A percentile compares a stretch with the other conserved stretches of the same genome.
Conservation (phyloP, 495 filamentous ascomycete genomes). For the Cenococcum geophilum region DNA sequence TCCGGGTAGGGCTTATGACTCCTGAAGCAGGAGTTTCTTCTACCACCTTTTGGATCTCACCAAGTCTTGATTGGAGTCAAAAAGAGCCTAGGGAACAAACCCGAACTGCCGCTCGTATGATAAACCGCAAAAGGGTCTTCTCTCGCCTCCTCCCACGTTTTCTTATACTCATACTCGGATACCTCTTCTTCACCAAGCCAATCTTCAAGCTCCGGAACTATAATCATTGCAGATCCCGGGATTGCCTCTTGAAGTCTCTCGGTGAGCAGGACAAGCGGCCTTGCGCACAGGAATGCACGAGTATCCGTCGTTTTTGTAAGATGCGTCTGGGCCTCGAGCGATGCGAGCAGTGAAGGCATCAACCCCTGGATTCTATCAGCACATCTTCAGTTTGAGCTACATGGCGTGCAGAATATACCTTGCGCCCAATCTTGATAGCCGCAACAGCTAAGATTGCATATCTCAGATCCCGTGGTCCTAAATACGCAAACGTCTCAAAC, state of each 20-base stretch:
- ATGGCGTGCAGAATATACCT: background rate
- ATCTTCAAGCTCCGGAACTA: background rate
- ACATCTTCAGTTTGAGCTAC: background rate
- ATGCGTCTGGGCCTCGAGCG: background rate
- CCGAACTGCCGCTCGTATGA: constrained; percentile 1
- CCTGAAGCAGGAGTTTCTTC: too few species aligned
- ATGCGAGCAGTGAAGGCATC: background rate
- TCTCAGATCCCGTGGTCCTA: background rate
- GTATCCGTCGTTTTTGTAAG: background rate
- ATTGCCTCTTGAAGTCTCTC: background rate
- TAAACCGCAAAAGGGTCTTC: background rate
- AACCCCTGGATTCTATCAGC: background rate
- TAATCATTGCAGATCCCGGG: background rate
- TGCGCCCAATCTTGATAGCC: background rate
- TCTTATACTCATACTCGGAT: background rate
- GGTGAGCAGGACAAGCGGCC: background rate
- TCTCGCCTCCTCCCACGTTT: background rate
- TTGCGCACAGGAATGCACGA: background rate
- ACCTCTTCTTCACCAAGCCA: background rate
- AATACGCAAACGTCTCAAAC: background rate
- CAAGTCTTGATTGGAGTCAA: background rate
- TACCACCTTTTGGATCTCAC: background rate
- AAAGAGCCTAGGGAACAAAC: background rate
- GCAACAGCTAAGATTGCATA: background rate
- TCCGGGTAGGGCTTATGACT: too few species aligned